phyloP scores from a whole-genome alignment of 2,329 filamentous ascomycete species.

The Coleophoma eucalyptorum region DNA sequence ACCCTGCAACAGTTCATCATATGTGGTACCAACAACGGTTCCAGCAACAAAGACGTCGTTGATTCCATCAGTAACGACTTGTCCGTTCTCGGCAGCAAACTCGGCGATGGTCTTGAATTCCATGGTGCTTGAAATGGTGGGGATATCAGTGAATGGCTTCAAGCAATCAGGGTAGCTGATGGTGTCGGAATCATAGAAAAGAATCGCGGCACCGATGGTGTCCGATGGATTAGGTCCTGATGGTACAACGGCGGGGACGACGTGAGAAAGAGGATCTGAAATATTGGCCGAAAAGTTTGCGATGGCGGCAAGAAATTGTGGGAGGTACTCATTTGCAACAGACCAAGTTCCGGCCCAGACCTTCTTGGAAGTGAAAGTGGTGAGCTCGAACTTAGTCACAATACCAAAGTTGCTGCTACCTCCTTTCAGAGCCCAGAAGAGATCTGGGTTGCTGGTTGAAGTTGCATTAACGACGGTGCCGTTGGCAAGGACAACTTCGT shows the following conservation, averaged over 20 bases:
- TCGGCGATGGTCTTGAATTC: constrained; percentile 31
- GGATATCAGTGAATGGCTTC: constrained; percentile 31
- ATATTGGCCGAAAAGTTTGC: constrained; percentile 20
- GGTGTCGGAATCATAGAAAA: constrained; percentile 32
- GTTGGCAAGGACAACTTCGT: constrained; percentile 47
- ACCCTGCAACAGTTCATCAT: constrained; percentile 15
- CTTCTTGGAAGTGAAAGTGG: constrained; percentile 24
- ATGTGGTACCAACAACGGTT: constrained; percentile 23
- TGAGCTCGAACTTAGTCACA: constrained; percentile 41
- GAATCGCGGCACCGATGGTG: constrained; percentile 29
- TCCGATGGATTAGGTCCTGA: constrained; percentile 10
- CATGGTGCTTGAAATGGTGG: constrained; percentile 27
- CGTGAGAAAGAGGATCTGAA: constrained; percentile 17
- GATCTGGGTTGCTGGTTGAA: constrained; percentile 36
- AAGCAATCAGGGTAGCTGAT: constrained; percentile 27
- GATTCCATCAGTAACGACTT: constrained; percentile 28
- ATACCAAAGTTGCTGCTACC: constrained; percentile 54
- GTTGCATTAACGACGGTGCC: constrained; percentile 44
- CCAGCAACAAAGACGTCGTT: constrained; percentile 33
- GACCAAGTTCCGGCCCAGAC: constrained; percentile 18
- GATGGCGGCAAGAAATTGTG: constrained; percentile 15
- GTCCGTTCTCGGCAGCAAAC: constrained; percentile 27
- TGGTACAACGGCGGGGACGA: constrained; percentile 17
- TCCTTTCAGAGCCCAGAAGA: constrained; percentile 50
- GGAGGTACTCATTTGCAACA: constrained; percentile 13